These are phyloP conservation scores for Calonectria crousiana DNA, from an alignment of 2,329 filamentous ascomycete species.

Conservation along the genomic window DNA sequence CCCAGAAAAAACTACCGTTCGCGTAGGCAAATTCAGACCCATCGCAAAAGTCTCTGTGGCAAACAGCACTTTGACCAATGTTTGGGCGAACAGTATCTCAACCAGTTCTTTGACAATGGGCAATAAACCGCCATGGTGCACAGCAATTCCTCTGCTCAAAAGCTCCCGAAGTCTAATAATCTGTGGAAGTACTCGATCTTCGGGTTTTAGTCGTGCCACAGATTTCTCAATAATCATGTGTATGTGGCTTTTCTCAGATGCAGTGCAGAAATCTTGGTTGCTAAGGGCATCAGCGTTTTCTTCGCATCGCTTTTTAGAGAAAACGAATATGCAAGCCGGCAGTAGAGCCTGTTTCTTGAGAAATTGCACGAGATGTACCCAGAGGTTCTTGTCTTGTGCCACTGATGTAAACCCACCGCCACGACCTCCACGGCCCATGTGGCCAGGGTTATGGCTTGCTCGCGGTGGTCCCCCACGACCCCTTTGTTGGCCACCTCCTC, in stretches of 20 bases:
- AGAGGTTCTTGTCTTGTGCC: constrained; percentile 94
- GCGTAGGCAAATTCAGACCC: constrained; percentile 94
- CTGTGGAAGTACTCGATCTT: constrained; percentile 91
- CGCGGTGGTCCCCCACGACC: constrained; percentile 66
- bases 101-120: constrained; percentile 99
- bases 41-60: constrained; percentile 99
- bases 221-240: constrained; percentile 99
- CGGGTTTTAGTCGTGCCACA: constrained; percentile 88
- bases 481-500: constrained; percentile 63
- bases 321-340: constrained; percentile 97
- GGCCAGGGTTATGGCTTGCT: constrained; percentile 76
- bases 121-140: constrained; percentile 93
- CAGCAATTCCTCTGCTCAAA: constrained; percentile 88
- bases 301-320: constrained; percentile 97
- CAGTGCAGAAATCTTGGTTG: constrained; percentile 95
- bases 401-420: constrained; percentile 88
- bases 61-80: constrained; percentile 95
- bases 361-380: constrained; percentile 95
- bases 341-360: constrained; percentile 88
- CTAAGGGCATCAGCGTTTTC: constrained; percentile 96
- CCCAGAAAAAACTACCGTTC: constrained; percentile 97
- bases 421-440: constrained; percentile 90
- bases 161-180: constrained; percentile 90
- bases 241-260: constrained; percentile 93
- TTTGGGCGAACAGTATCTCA: constrained; percentile 95